Evolutionary conservation across 2,329 filamentous ascomycete genomes (phyloP).

Genomic region (Fusarium sp.): DNA sequence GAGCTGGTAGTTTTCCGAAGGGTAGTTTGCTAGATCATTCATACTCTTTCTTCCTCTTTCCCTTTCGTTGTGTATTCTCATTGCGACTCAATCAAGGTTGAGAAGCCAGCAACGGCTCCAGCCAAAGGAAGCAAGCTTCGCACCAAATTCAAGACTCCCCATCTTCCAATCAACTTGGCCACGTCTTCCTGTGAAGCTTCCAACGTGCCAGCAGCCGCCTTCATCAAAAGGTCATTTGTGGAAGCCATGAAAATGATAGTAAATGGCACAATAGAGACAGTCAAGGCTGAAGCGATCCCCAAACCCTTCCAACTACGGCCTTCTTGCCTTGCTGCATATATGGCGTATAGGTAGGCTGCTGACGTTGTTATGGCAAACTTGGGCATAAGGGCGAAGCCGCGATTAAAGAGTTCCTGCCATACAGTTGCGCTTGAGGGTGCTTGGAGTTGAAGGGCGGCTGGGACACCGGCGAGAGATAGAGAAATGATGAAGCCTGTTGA

Average conservation of each 20-base stretch:
- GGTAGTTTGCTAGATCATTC: no score
- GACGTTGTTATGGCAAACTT: slow-evolving; percentile 49
- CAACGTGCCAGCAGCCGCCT: slow-evolving; percentile 36
- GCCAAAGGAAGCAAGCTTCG: slow-evolving; percentile 49
- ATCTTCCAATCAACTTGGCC: slow-evolving; percentile 39
- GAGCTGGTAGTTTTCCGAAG: not conserved
- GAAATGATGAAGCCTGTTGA: slow-evolving; percentile 51
- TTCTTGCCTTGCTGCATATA: slow-evolving; percentile 48
- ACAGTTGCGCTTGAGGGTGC: slow-evolving; percentile 48
- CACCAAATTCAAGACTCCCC: slow-evolving; percentile 46
- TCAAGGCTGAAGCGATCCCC: slow-evolving; percentile 48
- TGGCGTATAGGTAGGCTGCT: slow-evolving; percentile 51
- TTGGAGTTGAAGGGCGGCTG: slow-evolving; percentile 43
- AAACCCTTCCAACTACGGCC: slow-evolving; percentile 51
- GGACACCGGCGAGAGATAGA: slow-evolving; percentile 52
- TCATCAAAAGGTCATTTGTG: slow-evolving; percentile 51
- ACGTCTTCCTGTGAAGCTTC: slow-evolving; percentile 37
- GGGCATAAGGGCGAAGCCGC: slow-evolving; percentile 54
- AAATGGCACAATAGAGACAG: slow-evolving; percentile 55
- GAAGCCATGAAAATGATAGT: slow-evolving; percentile 52
- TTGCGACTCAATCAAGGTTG: slow-evolving; percentile 34
- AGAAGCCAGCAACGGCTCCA: slow-evolving; percentile 44
- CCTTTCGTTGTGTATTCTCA: not conserved
- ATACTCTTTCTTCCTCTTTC: not conserved
- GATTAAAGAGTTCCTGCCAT: slow-evolving; percentile 54